Base-by-base conservation (phyloP, 2,329 filamentous ascomycete species). In the Teratosphaeria viscida region DNA sequence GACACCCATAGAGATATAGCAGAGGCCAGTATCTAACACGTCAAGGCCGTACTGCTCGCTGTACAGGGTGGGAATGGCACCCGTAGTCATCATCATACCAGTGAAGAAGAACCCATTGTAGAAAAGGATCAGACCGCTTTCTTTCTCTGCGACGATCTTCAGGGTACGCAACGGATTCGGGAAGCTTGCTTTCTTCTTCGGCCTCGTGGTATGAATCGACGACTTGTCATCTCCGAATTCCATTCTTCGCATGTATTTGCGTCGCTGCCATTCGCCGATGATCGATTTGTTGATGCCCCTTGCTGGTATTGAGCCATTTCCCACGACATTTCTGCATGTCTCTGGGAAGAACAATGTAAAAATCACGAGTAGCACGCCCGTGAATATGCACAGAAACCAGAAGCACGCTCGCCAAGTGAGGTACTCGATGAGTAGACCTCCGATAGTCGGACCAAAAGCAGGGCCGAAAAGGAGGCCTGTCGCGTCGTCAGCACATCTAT, bases 41-140 rank as follows among this genome's bases (percentile, higher is more conserved):
- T 62, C 63, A 47, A 79, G 67, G 11, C 68, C 64, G 57, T 76
- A 72, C 12, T 63, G 60, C 8, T 71, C 19, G 72, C 55, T 55
- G 60, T 73, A 79, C 8, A 68, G 43, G 2, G 76, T 76, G 0
- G 81, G 78, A 2, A 80, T 72, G 1, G 73, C 71, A 1, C 77
- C 74, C 39, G 75, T 75, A 12, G 80, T 71, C 47, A 75, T 74
- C 65, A 80, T 79, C 69, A 77, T 80, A 3, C 73, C 74, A 3
- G 77, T 76, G 63, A 80, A 82, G 70, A 69, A 65, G 52, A 67
- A 57, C 23, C 66, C 67, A 54, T 67, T 68, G 62, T 69, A 70
- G 16, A 69, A 49, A 11, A 71, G 59, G 32, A 69, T 58, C 26
- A 68, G 59, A 27, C 62, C 61, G 58, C 60, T 62, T 55, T 67